Conservation (phyloP, 257 asterid species). For the Solanum sejunctum region DNA sequence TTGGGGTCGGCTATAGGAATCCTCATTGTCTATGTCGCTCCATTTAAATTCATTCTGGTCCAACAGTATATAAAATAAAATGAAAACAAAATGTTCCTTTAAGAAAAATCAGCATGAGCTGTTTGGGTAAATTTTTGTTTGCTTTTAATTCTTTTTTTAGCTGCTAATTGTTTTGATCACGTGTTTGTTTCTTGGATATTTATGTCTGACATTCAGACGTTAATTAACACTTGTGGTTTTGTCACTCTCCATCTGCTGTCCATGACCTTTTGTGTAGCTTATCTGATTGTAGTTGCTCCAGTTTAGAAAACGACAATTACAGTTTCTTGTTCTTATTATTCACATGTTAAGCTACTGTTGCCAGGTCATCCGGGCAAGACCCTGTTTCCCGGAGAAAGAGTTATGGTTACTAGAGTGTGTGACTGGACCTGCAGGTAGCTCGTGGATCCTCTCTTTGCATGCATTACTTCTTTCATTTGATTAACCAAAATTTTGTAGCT, state of each 20-base stretch:
- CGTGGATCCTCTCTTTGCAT: constrained; percentile 1
- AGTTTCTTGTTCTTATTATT: not conserved
- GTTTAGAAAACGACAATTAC: not conserved
- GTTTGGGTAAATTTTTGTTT: not conserved
- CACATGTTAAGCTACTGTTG: constrained; percentile 17
- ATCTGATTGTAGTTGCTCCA: not conserved
- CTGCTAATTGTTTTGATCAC: not conserved
- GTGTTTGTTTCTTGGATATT: not conserved
- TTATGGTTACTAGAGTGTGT: constrained; percentile 70
- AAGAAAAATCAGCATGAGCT: not conserved
- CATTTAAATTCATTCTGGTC: not conserved
- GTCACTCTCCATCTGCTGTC: not conserved
- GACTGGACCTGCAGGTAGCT: constrained; percentile 59
- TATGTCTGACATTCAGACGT: not conserved
- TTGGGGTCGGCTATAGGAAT: not conserved
- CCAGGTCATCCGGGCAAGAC: constrained; percentile 84
- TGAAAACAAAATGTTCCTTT: not conserved
- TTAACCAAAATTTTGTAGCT: not conserved
- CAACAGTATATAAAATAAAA: not conserved
- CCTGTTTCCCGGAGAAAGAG: constrained; percentile 77
- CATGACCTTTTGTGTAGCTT: not conserved
- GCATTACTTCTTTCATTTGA: constrained; percentile 4
- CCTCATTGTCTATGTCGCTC: not conserved
- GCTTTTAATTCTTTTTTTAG: not conserved
- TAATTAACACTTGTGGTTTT: not conserved